Evolutionary conservation across 768 basidiomycete genomes (phyloP).

Genomic region (Russula virescens): DNA sequence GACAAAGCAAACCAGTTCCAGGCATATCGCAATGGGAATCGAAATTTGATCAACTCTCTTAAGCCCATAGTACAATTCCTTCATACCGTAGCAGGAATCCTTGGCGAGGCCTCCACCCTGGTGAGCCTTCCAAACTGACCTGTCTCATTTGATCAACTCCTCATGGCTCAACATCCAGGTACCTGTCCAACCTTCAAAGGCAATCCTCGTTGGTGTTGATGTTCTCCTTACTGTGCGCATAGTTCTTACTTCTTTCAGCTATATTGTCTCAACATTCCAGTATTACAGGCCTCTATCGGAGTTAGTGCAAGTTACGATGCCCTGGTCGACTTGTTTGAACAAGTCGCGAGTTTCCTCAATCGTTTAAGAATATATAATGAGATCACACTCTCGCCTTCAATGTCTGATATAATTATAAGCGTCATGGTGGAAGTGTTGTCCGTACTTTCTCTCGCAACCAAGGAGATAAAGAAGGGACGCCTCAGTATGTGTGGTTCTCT

Average conservation of each 20-base stretch:
- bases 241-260: too few relatives aligned
- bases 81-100: background rate
- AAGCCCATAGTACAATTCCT: background rate
- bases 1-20: background rate
- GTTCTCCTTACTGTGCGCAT: background rate
- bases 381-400: background rate
- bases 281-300: background rate
- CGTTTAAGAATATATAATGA: background rate
- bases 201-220: background rate
- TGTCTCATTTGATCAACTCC: too few relatives aligned
- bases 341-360: background rate
- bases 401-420: background rate
- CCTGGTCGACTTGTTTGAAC: background rate
- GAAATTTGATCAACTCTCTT: background rate
- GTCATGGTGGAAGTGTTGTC: background rate
- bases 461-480: background rate
- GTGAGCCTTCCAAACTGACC: background rate
- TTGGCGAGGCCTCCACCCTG: background rate
- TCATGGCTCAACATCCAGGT: too few relatives aligned
- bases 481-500: background rate
- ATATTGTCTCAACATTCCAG: background rate
- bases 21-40: constrained; percentile 1
- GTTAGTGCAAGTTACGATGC: constrained; percentile 5
- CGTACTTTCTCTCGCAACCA: background rate
- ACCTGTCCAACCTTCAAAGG: background rate